phyloP scores from a whole-genome alignment of 805 yeast genomes.

The Yarrowia sp. region DNA sequence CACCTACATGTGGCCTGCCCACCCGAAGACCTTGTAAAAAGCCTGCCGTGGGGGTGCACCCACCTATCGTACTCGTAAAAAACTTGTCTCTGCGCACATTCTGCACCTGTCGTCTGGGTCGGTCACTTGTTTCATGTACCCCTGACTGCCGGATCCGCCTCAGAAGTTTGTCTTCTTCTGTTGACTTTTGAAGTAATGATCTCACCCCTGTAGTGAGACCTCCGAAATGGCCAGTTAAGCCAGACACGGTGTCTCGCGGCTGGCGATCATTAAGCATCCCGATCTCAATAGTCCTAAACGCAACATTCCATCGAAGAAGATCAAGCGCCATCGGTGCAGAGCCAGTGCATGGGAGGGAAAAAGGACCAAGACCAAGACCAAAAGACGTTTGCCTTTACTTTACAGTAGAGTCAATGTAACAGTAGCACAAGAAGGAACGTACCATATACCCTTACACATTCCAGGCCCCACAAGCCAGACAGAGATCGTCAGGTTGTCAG shows the following conservation, averaged over 20 bases:
- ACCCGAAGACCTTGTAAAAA: not conserved
- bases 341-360: no score
- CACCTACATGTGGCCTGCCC: not conserved
- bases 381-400: slow-evolving; percentile 4
- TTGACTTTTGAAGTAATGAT: not conserved
- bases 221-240: not conserved
- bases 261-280: not conserved
- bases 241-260: not conserved
- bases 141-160: not conserved
- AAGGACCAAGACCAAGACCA: no score
- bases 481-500: not conserved
- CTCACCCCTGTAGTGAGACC: not conserved
- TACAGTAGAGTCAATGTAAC: not conserved
- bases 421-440: not conserved
- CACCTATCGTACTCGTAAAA: not conserved
- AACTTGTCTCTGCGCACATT: not conserved
- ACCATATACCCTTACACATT: not conserved
- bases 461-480: not conserved
- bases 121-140: slow-evolving; percentile 17
- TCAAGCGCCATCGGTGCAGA: not conserved
- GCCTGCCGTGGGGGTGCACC: not conserved
- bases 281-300: not conserved
- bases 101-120: not conserved
- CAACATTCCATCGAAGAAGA: not conserved
- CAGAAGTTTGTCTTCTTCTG: not conserved